Evolutionary conservation across 2,329 filamentous ascomycete species (phyloP).

Genomic region (Fusarium vanettenii): DNA sequence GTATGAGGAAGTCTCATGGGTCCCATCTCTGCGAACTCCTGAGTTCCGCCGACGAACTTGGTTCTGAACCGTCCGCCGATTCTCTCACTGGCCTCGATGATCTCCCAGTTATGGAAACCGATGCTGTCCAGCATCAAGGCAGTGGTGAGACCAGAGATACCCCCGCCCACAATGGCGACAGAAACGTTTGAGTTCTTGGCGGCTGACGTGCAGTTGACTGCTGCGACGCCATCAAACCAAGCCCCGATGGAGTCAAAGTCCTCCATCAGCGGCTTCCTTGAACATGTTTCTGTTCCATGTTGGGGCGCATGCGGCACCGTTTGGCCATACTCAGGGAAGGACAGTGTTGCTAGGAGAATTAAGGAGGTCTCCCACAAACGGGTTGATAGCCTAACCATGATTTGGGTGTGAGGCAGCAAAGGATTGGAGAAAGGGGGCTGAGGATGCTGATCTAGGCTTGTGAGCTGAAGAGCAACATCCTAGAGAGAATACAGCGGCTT

Average conservation of each 20-base stretch:
- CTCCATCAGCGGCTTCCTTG: not conserved
- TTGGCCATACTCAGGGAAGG: not conserved
- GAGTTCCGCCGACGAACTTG: conserved; percentile 65
- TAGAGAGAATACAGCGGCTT: not conserved
- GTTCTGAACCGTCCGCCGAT: conserved; percentile 74
- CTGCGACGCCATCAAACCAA: conserved; percentile 15
- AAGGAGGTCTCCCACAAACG: not conserved
- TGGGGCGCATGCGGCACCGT: not conserved
- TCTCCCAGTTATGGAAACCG: conserved; percentile 70
- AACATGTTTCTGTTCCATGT: not conserved
- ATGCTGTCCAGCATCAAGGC: conserved; percentile 61
- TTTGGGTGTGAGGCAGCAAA: not conserved
- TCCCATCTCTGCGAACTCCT: conserved; percentile 62
- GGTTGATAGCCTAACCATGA: not conserved
- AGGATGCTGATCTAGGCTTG: not conserved
- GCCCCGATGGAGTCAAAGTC: conserved; percentile 16
- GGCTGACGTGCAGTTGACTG: not conserved
- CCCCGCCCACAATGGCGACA: conserved; percentile 73
- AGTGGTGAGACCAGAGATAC: conserved; percentile 74
- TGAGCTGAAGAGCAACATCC: not conserved
- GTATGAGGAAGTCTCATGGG: conserved; percentile 73
- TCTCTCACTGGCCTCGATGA: conserved; percentile 69
- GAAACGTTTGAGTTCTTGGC: not conserved
- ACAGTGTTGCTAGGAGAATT: not conserved
- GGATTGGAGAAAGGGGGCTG: not conserved